Conservation (phyloP, 2,329 filamentous ascomycete genomes). For the Fusarium chuoi region DNA sequence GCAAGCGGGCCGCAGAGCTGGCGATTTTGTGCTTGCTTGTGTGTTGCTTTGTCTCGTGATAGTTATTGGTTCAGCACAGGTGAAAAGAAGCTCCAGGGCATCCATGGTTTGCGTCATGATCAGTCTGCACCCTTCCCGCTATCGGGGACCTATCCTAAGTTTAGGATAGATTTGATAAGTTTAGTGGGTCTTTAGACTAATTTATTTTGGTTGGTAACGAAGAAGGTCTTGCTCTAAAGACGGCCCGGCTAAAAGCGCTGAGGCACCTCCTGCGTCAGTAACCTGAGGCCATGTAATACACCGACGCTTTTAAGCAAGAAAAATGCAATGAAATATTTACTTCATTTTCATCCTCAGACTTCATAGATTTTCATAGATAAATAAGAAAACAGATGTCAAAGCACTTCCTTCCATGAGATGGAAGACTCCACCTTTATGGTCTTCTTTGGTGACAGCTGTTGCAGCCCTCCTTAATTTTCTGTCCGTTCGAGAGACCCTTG, state of each 20-base stretch:
- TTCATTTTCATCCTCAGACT: background rate
- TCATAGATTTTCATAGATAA: background rate
- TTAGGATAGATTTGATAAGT: background rate
- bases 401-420: background rate
- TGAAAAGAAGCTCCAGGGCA: constrained; percentile 8
- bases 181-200: background rate
- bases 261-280: background rate
- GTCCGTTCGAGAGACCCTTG: background rate
- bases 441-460: background rate
- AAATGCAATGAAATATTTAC: background rate
- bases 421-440: background rate
- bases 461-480: background rate
- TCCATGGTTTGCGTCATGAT: constrained; percentile 35
- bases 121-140: background rate
- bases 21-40: constrained; percentile 3
- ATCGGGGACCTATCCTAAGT: background rate
- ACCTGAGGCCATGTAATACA: background rate
- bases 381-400: background rate
- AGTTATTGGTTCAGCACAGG: constrained; percentile 4
- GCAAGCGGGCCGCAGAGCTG: background rate
- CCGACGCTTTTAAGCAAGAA: background rate
- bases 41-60: constrained; percentile 15
- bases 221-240: background rate
- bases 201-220: background rate
- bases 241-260: background rate